These are phyloP conservation scores for Paxillus involutus DNA, from an alignment of 768 basidiomycete species.

Conservation along the genomic window DNA sequence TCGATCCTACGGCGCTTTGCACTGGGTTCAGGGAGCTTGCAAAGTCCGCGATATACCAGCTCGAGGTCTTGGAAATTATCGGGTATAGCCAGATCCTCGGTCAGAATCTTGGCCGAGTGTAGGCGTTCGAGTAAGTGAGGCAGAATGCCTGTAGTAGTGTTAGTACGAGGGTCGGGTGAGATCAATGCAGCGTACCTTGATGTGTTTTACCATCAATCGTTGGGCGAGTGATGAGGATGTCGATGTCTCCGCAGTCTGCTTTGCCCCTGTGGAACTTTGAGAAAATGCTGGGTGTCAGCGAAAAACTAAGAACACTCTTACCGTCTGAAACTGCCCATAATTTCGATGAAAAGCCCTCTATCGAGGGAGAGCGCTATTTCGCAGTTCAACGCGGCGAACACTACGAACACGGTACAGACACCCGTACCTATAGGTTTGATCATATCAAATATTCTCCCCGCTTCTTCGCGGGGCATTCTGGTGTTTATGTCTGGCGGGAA, in stretches of 20 bases:
- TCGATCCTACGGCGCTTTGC: conserved; percentile 75
- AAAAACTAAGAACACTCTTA: conserved; percentile 20
- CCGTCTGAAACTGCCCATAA: conserved; percentile 93
- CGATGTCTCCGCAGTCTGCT: conserved; percentile 85
- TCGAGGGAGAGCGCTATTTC: conserved; percentile 70
- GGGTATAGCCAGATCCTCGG: conserved; percentile 76
- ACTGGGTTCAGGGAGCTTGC: conserved; percentile 49
- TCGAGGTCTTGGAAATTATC: conserved; percentile 69
- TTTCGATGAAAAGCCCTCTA: conserved; percentile 67
- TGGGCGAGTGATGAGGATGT: conserved; percentile 81
- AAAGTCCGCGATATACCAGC: conserved; percentile 79
- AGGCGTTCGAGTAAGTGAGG: conserved; percentile 55
- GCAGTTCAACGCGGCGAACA: background rate
- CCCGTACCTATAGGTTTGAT: conserved; percentile 69
- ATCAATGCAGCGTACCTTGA: conserved; percentile 43
- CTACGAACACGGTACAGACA: background rate
- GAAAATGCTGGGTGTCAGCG: background rate
- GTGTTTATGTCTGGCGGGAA: conserved; percentile 67
- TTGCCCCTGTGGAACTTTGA: conserved; percentile 55
- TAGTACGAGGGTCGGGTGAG: background rate
- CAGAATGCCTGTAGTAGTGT: conserved; percentile 51
- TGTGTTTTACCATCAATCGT: conserved; percentile 74
- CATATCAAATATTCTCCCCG: conserved; percentile 64
- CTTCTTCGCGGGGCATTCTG: conserved; percentile 85
- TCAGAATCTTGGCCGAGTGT: conserved; percentile 60